A percentile compares a stretch with the other conserved stretches of the same genome.
Conservation (phyloP, 2,329 filamentous ascomycete genomes). For the Trichoderma oligosporum region DNA sequence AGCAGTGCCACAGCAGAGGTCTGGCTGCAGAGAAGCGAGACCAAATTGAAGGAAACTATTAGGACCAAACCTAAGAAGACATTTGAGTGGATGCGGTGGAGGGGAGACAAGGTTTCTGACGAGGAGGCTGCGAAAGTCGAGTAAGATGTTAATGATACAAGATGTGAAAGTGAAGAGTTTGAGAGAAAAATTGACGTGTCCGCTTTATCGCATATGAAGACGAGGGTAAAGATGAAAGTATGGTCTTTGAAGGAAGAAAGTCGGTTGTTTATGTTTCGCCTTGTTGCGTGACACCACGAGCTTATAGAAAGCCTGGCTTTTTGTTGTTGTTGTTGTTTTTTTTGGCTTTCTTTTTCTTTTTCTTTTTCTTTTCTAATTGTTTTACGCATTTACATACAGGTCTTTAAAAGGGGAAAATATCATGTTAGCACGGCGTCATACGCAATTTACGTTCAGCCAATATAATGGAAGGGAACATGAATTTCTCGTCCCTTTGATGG, state of each 20-base stretch:
- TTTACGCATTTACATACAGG: slow-evolving; percentile 11
- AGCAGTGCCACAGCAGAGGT: slow-evolving; percentile 36
- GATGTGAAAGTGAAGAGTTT: neutral
- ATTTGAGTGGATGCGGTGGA: slow-evolving; percentile 32
- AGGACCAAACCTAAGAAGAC: slow-evolving; percentile 38
- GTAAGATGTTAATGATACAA: neutral
- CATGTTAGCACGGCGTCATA: slow-evolving; percentile 13
- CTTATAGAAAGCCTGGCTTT: neutral
- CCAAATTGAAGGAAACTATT: slow-evolving; percentile 38
- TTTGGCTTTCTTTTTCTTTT: slow-evolving; percentile 2
- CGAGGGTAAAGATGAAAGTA: neutral
- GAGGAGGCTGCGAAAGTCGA: slow-evolving; percentile 14
- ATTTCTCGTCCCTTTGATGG: neutral
- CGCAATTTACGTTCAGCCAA: slow-evolving; percentile 10
- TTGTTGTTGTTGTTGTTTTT: neutral
- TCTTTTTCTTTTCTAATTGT: neutral
- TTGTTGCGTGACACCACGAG: neutral
- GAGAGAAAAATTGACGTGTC: neutral
- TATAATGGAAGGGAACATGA: neutral
- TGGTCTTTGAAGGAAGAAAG: neutral
- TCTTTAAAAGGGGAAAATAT: slow-evolving; percentile 13
- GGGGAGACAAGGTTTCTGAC: neutral
- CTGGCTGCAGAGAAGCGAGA: slow-evolving; percentile 42
- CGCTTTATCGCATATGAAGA: neutral
- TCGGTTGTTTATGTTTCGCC: neutral